A percentile compares a stretch with the other conserved stretches of the same genome.
Evolutionary conservation across 2,329 filamentous ascomycete species (phyloP).

Genomic region (Ophiostoma australiae): DNA sequence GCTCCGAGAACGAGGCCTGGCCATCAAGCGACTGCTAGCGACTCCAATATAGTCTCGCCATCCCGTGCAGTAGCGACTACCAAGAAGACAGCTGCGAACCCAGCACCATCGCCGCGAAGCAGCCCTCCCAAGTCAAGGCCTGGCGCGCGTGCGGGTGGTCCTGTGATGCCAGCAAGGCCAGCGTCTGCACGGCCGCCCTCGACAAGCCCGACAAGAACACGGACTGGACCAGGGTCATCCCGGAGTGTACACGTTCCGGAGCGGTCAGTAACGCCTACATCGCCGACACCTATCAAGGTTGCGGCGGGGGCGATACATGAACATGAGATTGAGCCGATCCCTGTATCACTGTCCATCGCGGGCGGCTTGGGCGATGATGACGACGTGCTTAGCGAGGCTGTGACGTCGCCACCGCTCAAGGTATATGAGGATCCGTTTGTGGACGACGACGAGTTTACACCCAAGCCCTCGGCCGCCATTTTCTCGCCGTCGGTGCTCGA

Average conservation of each 20-base stretch:
- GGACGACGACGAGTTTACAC: constrained; percentile 41
- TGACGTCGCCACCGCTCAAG: constrained; percentile 42
- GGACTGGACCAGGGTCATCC: neutral
- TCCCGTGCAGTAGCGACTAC: constrained; percentile 34
- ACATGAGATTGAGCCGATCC: neutral
- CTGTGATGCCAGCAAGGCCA: constrained; percentile 10
- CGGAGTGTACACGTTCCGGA: neutral
- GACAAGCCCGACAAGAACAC: constrained; percentile 16
- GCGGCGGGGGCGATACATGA: neutral
- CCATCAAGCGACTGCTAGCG: constrained; percentile 47
- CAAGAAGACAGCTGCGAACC: constrained; percentile 26
- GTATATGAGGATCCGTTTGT: constrained; percentile 61
- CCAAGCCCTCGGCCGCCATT: constrained; percentile 44
- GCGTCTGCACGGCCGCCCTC: constrained; percentile 1
- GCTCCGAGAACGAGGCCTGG: constrained; percentile 44
- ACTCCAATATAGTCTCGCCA: constrained; percentile 48
- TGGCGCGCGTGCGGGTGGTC: constrained; percentile 11
- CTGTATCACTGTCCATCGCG: neutral
- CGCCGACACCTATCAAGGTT: constrained; percentile 19
- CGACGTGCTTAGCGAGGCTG: constrained; percentile 25
- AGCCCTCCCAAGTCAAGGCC: constrained; percentile 36
- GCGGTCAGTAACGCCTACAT: constrained; percentile 19
- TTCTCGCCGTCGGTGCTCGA: constrained; percentile 49
- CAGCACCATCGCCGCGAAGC: constrained; percentile 22
- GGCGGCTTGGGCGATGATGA: constrained; percentile 11